These are phyloP conservation scores for Iberis amara DNA, from an alignment of 441 rosid genomes.

Conservation along the genomic window DNA sequence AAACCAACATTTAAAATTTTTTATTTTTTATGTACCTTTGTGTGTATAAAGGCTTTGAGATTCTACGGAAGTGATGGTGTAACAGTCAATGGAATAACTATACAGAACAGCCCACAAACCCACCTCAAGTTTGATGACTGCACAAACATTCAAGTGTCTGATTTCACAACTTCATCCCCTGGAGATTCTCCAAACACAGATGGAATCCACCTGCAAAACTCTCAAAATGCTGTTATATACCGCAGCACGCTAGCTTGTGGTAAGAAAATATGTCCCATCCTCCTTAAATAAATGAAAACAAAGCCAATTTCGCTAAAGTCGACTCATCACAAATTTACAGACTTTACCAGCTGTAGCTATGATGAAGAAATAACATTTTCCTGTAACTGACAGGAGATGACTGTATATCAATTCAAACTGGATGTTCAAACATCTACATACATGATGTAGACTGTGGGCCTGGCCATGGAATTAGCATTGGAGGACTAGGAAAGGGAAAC, in stretches of 20 bases:
- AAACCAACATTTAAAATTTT: not conserved
- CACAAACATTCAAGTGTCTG: conserved; percentile 40
- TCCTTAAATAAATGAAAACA: conserved; percentile 12
- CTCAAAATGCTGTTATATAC: conserved; percentile 48
- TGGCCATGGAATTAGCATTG: conserved; percentile 92
- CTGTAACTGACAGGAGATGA: conserved; percentile 61
- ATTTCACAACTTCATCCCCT: conserved; percentile 50
- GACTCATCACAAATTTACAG: not conserved
- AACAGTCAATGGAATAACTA: conserved; percentile 50
- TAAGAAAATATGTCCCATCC: conserved; percentile 24
- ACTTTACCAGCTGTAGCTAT: not conserved
- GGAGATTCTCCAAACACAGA: conserved; percentile 64
- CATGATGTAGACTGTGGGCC: conserved; percentile 78
- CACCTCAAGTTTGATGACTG: conserved; percentile 62
- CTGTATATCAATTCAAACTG: conserved; percentile 74
- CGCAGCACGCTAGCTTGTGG: conserved; percentile 52
- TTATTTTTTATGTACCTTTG: conserved; percentile 3
- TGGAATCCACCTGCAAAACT: conserved; percentile 69
- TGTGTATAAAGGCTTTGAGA: conserved; percentile 44
- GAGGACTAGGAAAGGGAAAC: conserved; percentile 61
- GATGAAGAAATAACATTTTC: conserved; percentile 4
- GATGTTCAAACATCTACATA: conserved; percentile 63
- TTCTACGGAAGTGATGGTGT: conserved; percentile 55
- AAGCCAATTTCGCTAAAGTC: not conserved
- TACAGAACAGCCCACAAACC: conserved; percentile 65